Evolutionary conservation across 2,329 filamentous ascomycete genomes (phyloP).

Genomic region (Alternaria sp.): DNA sequence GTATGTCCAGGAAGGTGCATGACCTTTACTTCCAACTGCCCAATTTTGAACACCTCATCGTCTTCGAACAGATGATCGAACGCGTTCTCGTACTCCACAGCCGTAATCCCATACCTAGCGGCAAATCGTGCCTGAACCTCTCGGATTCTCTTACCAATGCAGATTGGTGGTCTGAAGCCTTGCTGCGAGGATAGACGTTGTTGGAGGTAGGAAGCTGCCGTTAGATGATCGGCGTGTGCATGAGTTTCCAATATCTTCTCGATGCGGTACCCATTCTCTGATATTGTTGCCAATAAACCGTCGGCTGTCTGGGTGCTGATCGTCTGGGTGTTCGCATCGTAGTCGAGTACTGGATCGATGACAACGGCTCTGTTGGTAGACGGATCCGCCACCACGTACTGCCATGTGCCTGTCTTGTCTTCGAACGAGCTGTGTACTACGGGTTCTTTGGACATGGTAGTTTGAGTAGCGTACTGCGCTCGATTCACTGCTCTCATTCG

Average conservation of each 20-base stretch:
- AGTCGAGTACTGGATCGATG: constrained; percentile 70
- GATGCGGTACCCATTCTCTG: constrained; percentile 58
- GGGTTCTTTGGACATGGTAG: constrained; percentile 8
- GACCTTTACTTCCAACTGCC: constrained; percentile 55
- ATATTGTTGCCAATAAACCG: constrained; percentile 56
- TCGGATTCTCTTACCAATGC: constrained; percentile 64
- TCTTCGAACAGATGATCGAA: constrained; percentile 66
- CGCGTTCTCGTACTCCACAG: constrained; percentile 54
- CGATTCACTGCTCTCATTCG: background rate
- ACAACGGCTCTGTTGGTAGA: constrained; percentile 60
- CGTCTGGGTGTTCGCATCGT: constrained; percentile 54
- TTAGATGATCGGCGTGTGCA: constrained; percentile 68
- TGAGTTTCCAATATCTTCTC: constrained; percentile 69
- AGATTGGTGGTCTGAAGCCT: constrained; percentile 54
- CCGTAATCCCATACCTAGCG: constrained; percentile 57
- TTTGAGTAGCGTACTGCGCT: background rate
- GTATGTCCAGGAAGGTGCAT: constrained; percentile 69
- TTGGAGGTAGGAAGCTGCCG: constrained; percentile 67
- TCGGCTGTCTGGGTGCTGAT: constrained; percentile 65
- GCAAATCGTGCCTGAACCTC: constrained; percentile 62
- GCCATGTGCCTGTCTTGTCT: constrained; percentile 62
- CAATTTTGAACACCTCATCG: constrained; percentile 62
- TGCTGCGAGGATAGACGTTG: constrained; percentile 46
- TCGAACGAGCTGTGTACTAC: constrained; percentile 47
- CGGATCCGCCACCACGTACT: constrained; percentile 67